These are phyloP conservation scores for Podospora sp. DNA, from an alignment of 495 filamentous ascomycete genomes.

Conservation along the genomic window DNA sequence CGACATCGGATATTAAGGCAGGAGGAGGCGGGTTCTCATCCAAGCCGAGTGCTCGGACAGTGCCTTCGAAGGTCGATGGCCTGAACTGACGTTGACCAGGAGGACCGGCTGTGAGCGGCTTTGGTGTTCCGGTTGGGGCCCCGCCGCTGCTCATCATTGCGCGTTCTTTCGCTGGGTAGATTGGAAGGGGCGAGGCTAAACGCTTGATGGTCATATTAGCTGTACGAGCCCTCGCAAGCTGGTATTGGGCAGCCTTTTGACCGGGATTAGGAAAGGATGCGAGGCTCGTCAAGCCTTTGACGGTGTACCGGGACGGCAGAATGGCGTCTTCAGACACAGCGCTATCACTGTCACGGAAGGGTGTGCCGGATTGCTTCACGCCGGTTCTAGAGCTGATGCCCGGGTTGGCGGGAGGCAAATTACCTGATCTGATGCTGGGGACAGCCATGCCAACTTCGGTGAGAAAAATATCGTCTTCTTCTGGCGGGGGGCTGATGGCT, in stretches of 20 bases:
- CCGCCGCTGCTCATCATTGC: slow-evolving; percentile 20
- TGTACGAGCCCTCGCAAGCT: slow-evolving; percentile 40
- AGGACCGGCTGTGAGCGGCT: slow-evolving; percentile 51
- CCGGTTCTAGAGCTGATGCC: slow-evolving; percentile 9
- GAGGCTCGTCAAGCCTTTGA: slow-evolving; percentile 46
- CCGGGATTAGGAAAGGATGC: slow-evolving; percentile 52
- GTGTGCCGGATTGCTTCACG: slow-evolving; percentile 12
- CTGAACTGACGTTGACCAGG: slow-evolving; percentile 48
- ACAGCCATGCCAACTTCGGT: slow-evolving; percentile 23
- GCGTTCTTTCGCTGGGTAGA: slow-evolving; percentile 17
- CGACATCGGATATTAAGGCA: background rate
- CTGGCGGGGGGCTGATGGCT: slow-evolving; percentile 39
- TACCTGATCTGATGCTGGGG: slow-evolving; percentile 30
- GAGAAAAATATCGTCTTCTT: slow-evolving; percentile 4
- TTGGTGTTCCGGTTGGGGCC: slow-evolving; percentile 41
- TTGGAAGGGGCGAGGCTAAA: slow-evolving; percentile 18
- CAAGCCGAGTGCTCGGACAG: slow-evolving; percentile 14
- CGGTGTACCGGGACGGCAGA: slow-evolving; percentile 32
- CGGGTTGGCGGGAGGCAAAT: slow-evolving; percentile 21
- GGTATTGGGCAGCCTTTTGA: slow-evolving; percentile 47
- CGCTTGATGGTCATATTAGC: slow-evolving; percentile 22
- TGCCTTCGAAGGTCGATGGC: slow-evolving; percentile 33
- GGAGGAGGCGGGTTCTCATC: background rate
- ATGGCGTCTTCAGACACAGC: slow-evolving; percentile 32
- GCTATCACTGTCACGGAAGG: slow-evolving; percentile 28